phyloP scores from a whole-genome alignment of 2,329 filamentous ascomycete species.

The Podosphaera aphanis region DNA sequence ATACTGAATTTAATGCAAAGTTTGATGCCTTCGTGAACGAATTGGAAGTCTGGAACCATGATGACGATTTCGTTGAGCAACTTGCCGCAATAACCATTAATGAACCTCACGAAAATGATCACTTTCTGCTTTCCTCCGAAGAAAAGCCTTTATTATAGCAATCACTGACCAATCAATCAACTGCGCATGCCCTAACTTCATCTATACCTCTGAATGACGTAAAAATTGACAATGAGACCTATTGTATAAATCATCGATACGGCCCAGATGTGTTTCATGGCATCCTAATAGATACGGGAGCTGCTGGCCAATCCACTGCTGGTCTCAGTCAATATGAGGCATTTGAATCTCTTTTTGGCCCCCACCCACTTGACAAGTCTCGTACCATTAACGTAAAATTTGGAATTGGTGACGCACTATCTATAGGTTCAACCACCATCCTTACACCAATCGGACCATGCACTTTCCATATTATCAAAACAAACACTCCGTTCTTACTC shows the following conservation, averaged over 20 bases:
- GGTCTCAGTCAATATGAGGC: not conserved
- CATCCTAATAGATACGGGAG: not conserved
- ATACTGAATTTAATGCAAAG: not conserved
- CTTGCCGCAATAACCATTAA: not conserved
- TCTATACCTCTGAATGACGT: not conserved
- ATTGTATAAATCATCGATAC: not conserved
- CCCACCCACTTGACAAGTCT: not conserved
- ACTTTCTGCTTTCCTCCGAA: not conserved
- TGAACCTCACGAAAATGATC: not conserved
- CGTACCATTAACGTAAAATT: not conserved
- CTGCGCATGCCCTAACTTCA: not conserved
- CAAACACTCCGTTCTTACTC: not conserved
- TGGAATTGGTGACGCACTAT: not conserved
- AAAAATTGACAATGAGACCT: not conserved
- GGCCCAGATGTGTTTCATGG: not conserved
- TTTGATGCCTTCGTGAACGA: not conserved
- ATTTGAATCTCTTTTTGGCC: not conserved
- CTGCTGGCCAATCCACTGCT: constrained; percentile 1
- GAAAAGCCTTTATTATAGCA: not conserved
- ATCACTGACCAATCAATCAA: not conserved
- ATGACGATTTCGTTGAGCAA: not conserved
- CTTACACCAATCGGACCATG: not conserved
- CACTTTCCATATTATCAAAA: not conserved
- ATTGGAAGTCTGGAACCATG: not conserved
- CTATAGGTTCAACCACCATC: not conserved